Evolutionary conservation across 768 basidiomycete genomes (phyloP), one percentile per base, ranked within the genome.

Genomic region (Naganishia kalamii): DNA sequence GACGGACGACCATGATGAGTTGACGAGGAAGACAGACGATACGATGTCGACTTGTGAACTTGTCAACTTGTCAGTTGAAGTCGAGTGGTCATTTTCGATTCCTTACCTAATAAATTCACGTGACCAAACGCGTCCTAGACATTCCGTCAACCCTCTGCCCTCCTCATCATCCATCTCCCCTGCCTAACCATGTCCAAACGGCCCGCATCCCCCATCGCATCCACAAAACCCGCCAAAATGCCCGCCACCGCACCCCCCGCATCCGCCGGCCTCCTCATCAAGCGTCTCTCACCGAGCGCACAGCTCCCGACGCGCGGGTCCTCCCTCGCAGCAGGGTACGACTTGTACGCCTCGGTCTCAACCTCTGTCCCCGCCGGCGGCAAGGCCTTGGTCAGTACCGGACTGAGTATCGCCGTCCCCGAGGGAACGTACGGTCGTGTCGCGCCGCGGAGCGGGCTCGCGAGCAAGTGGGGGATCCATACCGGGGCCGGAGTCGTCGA

Each of bases 401-500:
- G 92, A 69, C 81, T 98, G 60, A 92, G 92, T 27, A 87, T 99
- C 66, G 93, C 92, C 23, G 90, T 99, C 1, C 96, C 96, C 0
- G 80, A 81, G 46, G 96, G 92, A 2, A 92, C 92, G 3, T 98
- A 99, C 74, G 96, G 94, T 68, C 90, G 96, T 61, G 87, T 99
- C 65, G 96, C 96, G 2, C 96, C 96, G 21, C 85, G 94, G 25
- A 91, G 88, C 76, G 96, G 96, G 29, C 63, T 61, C 96, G 96
- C 96, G 21, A 89, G 89, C 17, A 99, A 99, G 75, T 92, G 90
- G 77, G 92, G 91, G 86, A 97, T 98, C 65, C 90, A 93, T 74
- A 98, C 94, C 0, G 96, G 96, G 1, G 96, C 96, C 12, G 96
- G 94, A 23, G 96, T 99, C 7, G 85, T 99, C 57, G 96, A 99